Base-by-base conservation (phyloP, 2,329 filamentous ascomycete species). In the Talaromyces islandicus region DNA sequence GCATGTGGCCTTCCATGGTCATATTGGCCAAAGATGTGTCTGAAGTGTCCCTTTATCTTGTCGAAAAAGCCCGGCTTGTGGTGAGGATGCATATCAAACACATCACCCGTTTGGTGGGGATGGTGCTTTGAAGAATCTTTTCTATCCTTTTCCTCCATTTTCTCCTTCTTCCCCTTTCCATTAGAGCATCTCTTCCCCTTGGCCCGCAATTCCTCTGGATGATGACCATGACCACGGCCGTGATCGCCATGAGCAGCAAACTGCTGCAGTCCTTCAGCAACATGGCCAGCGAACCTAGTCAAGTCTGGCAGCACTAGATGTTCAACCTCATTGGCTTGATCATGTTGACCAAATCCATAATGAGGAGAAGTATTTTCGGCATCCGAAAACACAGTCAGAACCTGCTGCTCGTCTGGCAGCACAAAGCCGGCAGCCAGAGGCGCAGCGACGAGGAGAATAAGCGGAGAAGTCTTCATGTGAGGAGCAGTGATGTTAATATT, bases 361-460 rank as follows among this genome's bases (percentile, higher is more conserved):
- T 14, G 38, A 52, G 25, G 7, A n/a, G 14, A 5, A 12, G 27
- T 43, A 29, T 27, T 52, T 27, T 29, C 48, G 32, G 62, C 48
- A n/a, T 59, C 54, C 71, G 60, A 69, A 66, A 60, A 78, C 56
- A 57, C 75, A 64, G 56, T 71, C 63, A 82, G 74, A 54, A 81
- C 71, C 61, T 80, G 59, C 43, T 61, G 59, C 63, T 81, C 75
- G 51, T 80, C 73, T 10, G 80, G 79, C 56, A 84, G 71, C 58
- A 83, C 78, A 54, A 83, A 75, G 50, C 79, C 80, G 46, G 77
- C 72, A 59, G 74, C 71, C 59, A 80, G 65, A 24, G 78, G 77
- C 60, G 78, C 75, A 43, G 81, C 69, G 58, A 79, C 75, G 66
- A 83, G 69, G 41, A 72, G 69, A 52, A 71, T 69, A 68, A 81